These are phyloP conservation scores for Ceratobasidium sp. DNA, from an alignment of 1,284 basidiomycete species.

Conservation along the genomic window DNA sequence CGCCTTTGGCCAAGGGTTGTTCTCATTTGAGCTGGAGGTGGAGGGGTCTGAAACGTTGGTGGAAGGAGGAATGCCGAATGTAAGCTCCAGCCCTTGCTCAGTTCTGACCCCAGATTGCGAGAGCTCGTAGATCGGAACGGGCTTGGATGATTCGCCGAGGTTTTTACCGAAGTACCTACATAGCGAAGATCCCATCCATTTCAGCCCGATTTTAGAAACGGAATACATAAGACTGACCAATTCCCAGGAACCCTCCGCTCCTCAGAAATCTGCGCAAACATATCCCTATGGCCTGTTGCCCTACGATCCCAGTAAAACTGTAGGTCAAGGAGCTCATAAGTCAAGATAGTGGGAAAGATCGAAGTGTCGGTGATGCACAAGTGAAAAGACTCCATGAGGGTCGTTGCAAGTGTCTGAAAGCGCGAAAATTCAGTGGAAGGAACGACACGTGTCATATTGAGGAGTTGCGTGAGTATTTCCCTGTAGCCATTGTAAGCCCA, in stretches of 20 bases:
- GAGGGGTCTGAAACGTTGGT: slow-evolving; percentile 47
- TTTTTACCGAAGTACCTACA: slow-evolving; percentile 84
- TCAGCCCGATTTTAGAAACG: slow-evolving; percentile 7
- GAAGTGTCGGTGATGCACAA: slow-evolving; percentile 60
- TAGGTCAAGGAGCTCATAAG: slow-evolving; percentile 73
- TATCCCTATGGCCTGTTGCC: slow-evolving; percentile 69
- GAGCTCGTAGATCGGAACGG: slow-evolving; percentile 56
- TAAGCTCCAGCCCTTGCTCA: slow-evolving; percentile 80
- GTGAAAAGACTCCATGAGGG: slow-evolving; percentile 64
- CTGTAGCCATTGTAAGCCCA: neutral
- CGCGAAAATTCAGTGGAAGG: slow-evolving; percentile 53
- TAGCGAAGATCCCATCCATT: slow-evolving; percentile 15
- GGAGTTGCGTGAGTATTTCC: neutral
- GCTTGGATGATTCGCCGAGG: slow-evolving; percentile 59
- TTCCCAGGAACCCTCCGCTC: slow-evolving; percentile 73
- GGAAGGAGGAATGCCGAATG: slow-evolving; percentile 64
- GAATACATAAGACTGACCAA: slow-evolving; percentile 63
- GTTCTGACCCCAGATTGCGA: slow-evolving; percentile 73
- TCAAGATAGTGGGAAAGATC: slow-evolving; percentile 53
- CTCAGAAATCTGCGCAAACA: slow-evolving; percentile 75
- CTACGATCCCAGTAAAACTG: slow-evolving; percentile 77
- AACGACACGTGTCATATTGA: slow-evolving; percentile 2
- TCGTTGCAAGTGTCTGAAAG: slow-evolving; percentile 65
- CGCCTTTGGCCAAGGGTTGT: neutral
- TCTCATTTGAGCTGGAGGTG: too few relatives aligned